These are phyloP conservation scores for Leucosporidium scottii DNA, from an alignment of 768 basidiomycete species.

Conservation along the genomic window DNA sequence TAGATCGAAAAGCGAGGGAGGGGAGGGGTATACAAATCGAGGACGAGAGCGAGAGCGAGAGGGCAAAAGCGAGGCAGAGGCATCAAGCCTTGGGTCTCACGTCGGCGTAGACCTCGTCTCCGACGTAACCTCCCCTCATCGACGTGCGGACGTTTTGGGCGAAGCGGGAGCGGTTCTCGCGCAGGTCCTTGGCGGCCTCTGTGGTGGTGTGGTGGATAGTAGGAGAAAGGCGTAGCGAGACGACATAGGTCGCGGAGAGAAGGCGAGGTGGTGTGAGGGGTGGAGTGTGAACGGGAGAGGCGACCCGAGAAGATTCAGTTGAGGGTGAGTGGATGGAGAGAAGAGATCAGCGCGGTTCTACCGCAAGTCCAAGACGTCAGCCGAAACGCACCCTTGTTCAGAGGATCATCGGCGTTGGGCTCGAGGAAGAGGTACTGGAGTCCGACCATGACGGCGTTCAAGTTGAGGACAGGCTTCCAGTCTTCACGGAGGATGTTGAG, in stretches of 20 bases:
- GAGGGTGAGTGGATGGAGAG: background rate
- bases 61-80: too few species aligned
- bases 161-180: conserved; percentile 78
- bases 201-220: conserved; percentile 21
- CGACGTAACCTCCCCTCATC: conserved; percentile 73
- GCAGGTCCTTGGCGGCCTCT: conserved; percentile 95
- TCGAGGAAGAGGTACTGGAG: conserved; percentile 97
- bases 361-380: background rate
- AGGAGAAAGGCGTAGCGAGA: too few species aligned
- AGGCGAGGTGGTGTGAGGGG: too few species aligned
- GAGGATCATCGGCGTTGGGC: conserved; percentile 94
- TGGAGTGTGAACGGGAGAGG: background rate
- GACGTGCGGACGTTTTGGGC: conserved; percentile 73
- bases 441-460: conserved; percentile 97
- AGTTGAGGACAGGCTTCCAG: conserved; percentile 97
- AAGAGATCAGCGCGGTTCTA: background rate
- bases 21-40: too few species aligned
- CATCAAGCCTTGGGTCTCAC: conserved; percentile 44
- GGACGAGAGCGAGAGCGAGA: too few species aligned
- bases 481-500: conserved; percentile 97
- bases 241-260: too few species aligned
- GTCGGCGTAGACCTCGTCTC: conserved; percentile 69
- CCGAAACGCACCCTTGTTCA: conserved; percentile 80
- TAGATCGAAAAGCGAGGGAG: too few species aligned
- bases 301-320: background rate